Conservation (phyloP, 805 yeast genomes). For the Candida morakotiae region DNA sequence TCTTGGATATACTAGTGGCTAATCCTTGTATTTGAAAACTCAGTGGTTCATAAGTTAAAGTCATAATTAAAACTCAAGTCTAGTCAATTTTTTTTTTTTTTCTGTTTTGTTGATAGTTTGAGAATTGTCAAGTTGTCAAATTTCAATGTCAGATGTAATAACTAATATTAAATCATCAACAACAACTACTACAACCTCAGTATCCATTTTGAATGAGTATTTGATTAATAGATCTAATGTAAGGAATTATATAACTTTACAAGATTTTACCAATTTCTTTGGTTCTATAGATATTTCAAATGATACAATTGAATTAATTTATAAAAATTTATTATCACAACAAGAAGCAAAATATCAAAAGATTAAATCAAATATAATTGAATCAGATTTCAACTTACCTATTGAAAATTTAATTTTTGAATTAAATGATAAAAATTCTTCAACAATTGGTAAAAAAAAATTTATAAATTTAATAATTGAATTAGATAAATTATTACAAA, state of each 20-base stretch:
- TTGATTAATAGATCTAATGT: slow-evolving; percentile 15
- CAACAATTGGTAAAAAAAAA: slow-evolving; percentile 6
- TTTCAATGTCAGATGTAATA: slow-evolving; percentile 1
- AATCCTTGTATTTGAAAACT: slow-evolving; percentile 53
- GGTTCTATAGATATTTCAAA: slow-evolving; percentile 3
- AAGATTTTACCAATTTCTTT: slow-evolving; percentile 14
- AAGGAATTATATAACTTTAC: slow-evolving; percentile 14
- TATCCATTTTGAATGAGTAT: slow-evolving; percentile 16
- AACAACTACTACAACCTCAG: too few relatives aligned
- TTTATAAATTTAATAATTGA: slow-evolving; percentile 1
- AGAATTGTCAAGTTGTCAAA: neutral
- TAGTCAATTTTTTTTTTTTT: slow-evolving; percentile 1
- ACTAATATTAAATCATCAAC: too few relatives aligned
- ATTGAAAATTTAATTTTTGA: slow-evolving; percentile 10
- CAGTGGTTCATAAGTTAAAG: slow-evolving; percentile 7
- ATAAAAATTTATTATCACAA: slow-evolving; percentile 6
- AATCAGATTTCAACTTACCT: slow-evolving; percentile 21
- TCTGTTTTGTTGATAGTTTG: neutral
- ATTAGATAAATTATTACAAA: slow-evolving; percentile 2
- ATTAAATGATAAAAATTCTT: neutral
- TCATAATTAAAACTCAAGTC: neutral
- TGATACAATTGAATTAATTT: slow-evolving; percentile 4
- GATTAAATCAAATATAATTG: slow-evolving; percentile 13
- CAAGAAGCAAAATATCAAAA: slow-evolving; percentile 6
- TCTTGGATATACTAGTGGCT: slow-evolving; percentile 66